Evolutionary conservation across 169 alveolate genomes (phyloP).

Genomic region (Plasmodium fragile): DNA sequence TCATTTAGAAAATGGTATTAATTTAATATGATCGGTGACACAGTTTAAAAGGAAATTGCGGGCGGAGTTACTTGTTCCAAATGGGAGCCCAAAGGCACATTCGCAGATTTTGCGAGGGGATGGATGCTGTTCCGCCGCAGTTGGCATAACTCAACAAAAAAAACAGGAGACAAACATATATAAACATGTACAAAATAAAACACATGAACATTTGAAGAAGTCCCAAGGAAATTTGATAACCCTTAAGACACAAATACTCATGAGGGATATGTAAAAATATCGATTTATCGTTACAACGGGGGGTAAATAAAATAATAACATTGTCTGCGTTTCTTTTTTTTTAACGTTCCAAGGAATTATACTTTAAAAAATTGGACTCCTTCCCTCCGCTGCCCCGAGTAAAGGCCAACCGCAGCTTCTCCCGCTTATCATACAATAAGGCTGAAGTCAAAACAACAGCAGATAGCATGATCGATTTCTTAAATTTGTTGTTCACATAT

Average conservation of each 20-base stretch:
- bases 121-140: neutral
- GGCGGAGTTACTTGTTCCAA: neutral
- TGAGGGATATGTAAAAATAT: neutral
- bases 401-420: constrained; percentile 1
- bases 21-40: neutral
- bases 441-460: constrained; percentile 43
- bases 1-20: neutral
- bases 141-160: neutral
- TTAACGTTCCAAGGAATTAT: neutral
- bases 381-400: neutral
- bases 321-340: neutral
- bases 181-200: neutral
- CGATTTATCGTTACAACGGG: neutral
- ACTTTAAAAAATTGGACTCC: neutral
- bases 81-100: neutral
- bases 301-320: neutral
- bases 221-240: neutral
- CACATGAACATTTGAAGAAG: neutral
- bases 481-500: constrained; percentile 12
- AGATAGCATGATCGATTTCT: constrained; percentile 23
- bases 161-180: neutral
- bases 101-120: constrained; percentile 8
- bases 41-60: neutral
- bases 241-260: neutral
- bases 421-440: constrained; percentile 28